Evolutionary conservation across 1,139 yeast species (phyloP).

Genomic region (Geotrichum aggregatum): DNA sequence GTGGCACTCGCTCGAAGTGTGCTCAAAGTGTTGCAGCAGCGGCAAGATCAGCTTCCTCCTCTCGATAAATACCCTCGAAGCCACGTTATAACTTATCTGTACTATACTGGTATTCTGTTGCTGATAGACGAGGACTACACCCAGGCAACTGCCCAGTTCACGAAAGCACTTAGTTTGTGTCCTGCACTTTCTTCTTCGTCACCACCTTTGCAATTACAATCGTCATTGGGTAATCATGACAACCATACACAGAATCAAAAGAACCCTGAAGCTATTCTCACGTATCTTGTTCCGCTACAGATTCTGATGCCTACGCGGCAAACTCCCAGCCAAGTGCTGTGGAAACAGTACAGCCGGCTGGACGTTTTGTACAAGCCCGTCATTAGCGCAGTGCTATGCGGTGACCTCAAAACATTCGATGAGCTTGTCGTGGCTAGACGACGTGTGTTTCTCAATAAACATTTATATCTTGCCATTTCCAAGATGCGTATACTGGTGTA

Average conservation of each 20-base stretch:
- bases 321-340: constrained; percentile 40
- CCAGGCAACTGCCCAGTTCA: constrained; percentile 49
- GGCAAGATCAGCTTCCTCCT: constrained; percentile 48
- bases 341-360: constrained; percentile 37
- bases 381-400: constrained; percentile 49
- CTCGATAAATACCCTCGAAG: constrained; percentile 45
- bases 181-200: not conserved
- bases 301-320: constrained; percentile 28
- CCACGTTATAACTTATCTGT: constrained; percentile 58
- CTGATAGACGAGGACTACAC: constrained; percentile 59
- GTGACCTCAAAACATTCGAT: constrained; percentile 54
- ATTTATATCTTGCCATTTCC: constrained; percentile 61
- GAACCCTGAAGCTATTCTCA: constrained; percentile 41
- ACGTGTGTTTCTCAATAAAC: constrained; percentile 51
- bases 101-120: constrained; percentile 60
- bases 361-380: constrained; percentile 47
- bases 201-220: constrained; percentile 15
- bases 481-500: constrained; percentile 51
- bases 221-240: not conserved
- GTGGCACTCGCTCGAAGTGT: constrained; percentile 67
- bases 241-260: constrained; percentile 28
- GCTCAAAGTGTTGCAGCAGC: constrained; percentile 60
- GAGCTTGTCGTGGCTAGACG: constrained; percentile 46
- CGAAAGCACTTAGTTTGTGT: constrained; percentile 46
- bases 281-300: constrained; percentile 40